Conservation (phyloP, 2,329 filamentous ascomycete species). For the Fusarium temperatum region DNA sequence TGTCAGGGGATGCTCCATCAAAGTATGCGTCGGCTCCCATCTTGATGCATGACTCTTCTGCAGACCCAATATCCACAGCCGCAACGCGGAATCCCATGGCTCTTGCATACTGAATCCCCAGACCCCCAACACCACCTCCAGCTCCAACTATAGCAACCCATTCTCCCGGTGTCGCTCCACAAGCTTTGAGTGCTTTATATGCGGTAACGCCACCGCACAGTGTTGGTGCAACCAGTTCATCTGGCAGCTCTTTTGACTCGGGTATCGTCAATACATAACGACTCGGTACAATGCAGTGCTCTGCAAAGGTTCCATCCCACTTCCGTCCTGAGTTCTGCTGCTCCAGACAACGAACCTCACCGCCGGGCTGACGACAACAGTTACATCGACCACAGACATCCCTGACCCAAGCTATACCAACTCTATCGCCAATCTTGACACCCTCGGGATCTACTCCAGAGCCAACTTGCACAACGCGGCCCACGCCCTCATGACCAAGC, state of each 20-base stretch:
- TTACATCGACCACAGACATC: constrained; percentile 48
- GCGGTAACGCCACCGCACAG: constrained; percentile 56
- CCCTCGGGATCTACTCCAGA: background rate
- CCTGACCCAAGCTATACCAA: constrained; percentile 31
- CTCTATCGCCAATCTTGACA: background rate
- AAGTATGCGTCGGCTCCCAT: constrained; percentile 51
- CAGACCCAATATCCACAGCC: constrained; percentile 49
- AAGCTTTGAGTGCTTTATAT: constrained; percentile 52
- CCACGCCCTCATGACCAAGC: constrained; percentile 36
- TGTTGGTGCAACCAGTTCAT: constrained; percentile 52
- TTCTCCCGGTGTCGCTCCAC: constrained; percentile 44
- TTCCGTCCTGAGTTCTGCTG: constrained; percentile 46
- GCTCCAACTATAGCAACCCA: constrained; percentile 51
- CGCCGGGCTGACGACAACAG: constrained; percentile 45
- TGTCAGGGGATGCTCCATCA: constrained; percentile 37
- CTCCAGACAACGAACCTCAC: constrained; percentile 49
- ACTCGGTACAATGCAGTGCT: constrained; percentile 49
- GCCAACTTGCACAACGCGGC: constrained; percentile 12
- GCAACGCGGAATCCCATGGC: constrained; percentile 55
- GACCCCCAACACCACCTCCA: constrained; percentile 51
- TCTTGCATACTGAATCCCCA: constrained; percentile 51
- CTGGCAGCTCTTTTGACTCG: constrained; percentile 36
- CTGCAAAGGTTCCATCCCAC: constrained; percentile 52
- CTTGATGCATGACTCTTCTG: constrained; percentile 43
- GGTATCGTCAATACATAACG: constrained; percentile 46